A percentile compares a stretch with the other conserved stretches of the same genome.
These are phyloP conservation scores for Singerocomus rubriflavus DNA, from an alignment of 1,284 basidiomycete species.

Conservation along the genomic window DNA sequence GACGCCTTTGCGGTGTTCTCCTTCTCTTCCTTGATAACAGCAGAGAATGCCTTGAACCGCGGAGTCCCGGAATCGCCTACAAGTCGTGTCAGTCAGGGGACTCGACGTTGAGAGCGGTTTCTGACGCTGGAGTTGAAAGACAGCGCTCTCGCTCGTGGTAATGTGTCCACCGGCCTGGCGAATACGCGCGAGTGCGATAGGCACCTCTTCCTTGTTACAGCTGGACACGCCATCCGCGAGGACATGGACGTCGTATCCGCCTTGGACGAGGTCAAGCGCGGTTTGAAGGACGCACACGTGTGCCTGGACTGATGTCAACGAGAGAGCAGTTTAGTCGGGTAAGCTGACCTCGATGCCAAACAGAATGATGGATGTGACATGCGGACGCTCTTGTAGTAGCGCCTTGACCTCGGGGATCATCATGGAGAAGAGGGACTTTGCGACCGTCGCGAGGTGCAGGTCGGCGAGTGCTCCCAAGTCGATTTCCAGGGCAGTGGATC, in stretches of 20 bases:
- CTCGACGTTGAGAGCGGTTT: conserved; percentile 12
- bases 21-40: conserved; percentile 76
- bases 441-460: conserved; percentile 57
- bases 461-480: conserved; percentile 55
- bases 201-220: conserved; percentile 70
- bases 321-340: neutral
- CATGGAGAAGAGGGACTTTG: conserved; percentile 86
- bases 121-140: conserved; percentile 73
- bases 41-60: conserved; percentile 73
- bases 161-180: conserved; percentile 74
- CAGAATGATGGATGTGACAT: conserved; percentile 64
- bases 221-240: conserved; percentile 85
- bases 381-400: conserved; percentile 47
- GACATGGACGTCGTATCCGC: conserved; percentile 61
- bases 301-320: conserved; percentile 44
- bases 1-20: conserved; percentile 51
- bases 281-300: conserved; percentile 91
- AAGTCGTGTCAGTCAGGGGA: conserved; percentile 14
- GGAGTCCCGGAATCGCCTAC: conserved; percentile 62
- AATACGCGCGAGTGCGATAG: conserved; percentile 63
- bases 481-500: conserved; percentile 65
- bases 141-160: conserved; percentile 78
- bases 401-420: conserved; percentile 61
- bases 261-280: conserved; percentile 60
- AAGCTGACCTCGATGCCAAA: conserved; percentile 79